phyloP scores from a whole-genome alignment of 345 rosid species.

The Aurinia saxatilis region DNA sequence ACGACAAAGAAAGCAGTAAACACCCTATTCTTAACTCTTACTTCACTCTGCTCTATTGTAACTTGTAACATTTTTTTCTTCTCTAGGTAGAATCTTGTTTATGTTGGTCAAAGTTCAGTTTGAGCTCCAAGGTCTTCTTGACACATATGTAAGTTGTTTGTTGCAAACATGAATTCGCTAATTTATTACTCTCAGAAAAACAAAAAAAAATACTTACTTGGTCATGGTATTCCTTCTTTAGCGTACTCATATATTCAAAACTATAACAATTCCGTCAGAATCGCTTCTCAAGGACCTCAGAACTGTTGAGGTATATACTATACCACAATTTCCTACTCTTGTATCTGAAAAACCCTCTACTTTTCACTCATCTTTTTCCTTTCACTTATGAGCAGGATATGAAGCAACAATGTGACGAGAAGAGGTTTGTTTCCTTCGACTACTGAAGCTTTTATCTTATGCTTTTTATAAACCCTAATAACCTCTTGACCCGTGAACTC shows the following conservation, averaged over 20 bases:
- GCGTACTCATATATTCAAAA: conserved; percentile 72
- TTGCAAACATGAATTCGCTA: neutral
- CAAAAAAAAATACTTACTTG: conserved; percentile 1
- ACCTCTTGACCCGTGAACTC: conserved; percentile 10
- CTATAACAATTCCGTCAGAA: conserved; percentile 88
- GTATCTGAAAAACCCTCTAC: neutral
- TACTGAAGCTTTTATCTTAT: neutral
- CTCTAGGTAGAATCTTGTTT: conserved; percentile 59
- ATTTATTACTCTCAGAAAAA: neutral
- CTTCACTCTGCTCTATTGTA: conserved; percentile 5
- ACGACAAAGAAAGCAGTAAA: conserved; percentile 74
- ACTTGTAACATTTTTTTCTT: conserved; percentile 13
- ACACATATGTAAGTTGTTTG: conserved; percentile 71
- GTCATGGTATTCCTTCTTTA: conserved; percentile 30
- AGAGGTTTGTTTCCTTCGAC: conserved; percentile 49
- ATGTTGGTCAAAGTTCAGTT: conserved; percentile 79
- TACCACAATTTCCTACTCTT: neutral
- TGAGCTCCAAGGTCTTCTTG: conserved; percentile 84
- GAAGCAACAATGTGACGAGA: conserved; percentile 95
- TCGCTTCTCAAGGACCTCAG: conserved; percentile 92
- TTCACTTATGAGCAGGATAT: conserved; percentile 65
- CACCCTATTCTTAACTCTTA: neutral
- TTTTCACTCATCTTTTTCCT: neutral
- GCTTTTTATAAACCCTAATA: neutral
- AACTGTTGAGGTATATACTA: conserved; percentile 96